A percentile compares a stretch with the other conserved stretches of the same genome.
Evolutionary conservation across 805 yeast species (phyloP).

Genomic region (Cyberlindnera saturnus): DNA sequence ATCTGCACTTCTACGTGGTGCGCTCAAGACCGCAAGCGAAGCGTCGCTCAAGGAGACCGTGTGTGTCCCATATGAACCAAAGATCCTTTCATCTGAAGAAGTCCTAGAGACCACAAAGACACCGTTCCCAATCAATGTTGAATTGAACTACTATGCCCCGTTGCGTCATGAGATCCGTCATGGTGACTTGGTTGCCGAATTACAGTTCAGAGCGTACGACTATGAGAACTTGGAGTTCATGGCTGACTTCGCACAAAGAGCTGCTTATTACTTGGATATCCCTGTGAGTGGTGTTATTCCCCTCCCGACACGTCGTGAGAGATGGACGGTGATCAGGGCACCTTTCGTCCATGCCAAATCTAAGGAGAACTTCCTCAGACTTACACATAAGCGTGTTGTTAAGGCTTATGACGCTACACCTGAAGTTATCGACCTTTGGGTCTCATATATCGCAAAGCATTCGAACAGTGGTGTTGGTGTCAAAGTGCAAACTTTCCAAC

Average conservation of each 20-base stretch:
- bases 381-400: constrained; percentile 70
- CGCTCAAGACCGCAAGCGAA: constrained; percentile 8
- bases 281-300: constrained; percentile 76
- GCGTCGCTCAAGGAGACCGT: constrained; percentile 3
- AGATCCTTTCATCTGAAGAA: constrained; percentile 29
- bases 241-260: constrained; percentile 81
- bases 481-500: constrained; percentile 59
- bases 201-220: constrained; percentile 68
- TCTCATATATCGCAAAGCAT: constrained; percentile 72
- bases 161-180: constrained; percentile 57
- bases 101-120: constrained; percentile 31
- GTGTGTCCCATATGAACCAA: constrained; percentile 30
- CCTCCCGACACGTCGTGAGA: constrained; percentile 63
- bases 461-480: constrained; percentile 79
- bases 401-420: constrained; percentile 80
- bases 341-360: constrained; percentile 94
- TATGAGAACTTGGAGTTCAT: constrained; percentile 66
- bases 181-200: constrained; percentile 73
- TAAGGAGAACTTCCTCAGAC: constrained; percentile 89
- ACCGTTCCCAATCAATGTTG: constrained; percentile 82
- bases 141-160: constrained; percentile 77
- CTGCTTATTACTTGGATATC: constrained; percentile 84
- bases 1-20: constrained; percentile 5
- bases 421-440: constrained; percentile 76
- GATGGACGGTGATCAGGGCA: constrained; percentile 90